These are phyloP conservation scores for Schrenkiella parvula DNA, from an alignment of 345 rosid genomes.

Conservation along the genomic window DNA sequence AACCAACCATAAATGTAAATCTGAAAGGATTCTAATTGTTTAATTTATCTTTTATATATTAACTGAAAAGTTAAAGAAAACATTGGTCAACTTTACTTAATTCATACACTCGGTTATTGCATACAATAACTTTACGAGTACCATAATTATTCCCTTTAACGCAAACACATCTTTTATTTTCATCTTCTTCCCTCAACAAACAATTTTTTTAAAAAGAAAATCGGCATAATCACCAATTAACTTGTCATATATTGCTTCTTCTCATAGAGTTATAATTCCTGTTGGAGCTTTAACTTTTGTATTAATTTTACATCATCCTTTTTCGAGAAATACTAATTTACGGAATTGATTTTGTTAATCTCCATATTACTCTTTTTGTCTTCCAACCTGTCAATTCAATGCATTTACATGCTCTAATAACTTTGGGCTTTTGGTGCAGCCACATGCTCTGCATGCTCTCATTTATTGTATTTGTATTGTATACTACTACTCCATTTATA, in stretches of 20 bases:
- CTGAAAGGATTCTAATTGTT: no score
- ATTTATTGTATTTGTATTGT: slow-evolving; percentile 23
- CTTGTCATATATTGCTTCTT: background rate
- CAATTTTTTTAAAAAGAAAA: background rate
- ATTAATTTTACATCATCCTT: background rate
- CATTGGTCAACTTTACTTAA: no score
- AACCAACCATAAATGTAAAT: no score
- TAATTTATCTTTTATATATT: no score
- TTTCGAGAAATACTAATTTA: background rate
- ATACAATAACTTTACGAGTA: no score
- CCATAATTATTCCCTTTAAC: no score
- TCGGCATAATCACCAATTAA: no score
- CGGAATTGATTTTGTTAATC: background rate
- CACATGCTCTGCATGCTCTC: slow-evolving; percentile 34
- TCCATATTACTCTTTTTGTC: background rate
- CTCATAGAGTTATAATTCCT: background rate
- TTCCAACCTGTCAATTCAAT: slow-evolving; percentile 22
- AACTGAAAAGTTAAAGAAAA: no score
- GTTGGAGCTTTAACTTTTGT: background rate
- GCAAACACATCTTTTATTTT: no score
- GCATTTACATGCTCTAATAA: slow-evolving; percentile 18
- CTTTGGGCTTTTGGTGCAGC: slow-evolving; percentile 17
- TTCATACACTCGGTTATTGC: no score
- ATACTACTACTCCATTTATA: background rate
- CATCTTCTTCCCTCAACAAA: no score